Base-by-base conservation (phyloP, 495 filamentous ascomycete species). In the Platismatia glauca region DNA sequence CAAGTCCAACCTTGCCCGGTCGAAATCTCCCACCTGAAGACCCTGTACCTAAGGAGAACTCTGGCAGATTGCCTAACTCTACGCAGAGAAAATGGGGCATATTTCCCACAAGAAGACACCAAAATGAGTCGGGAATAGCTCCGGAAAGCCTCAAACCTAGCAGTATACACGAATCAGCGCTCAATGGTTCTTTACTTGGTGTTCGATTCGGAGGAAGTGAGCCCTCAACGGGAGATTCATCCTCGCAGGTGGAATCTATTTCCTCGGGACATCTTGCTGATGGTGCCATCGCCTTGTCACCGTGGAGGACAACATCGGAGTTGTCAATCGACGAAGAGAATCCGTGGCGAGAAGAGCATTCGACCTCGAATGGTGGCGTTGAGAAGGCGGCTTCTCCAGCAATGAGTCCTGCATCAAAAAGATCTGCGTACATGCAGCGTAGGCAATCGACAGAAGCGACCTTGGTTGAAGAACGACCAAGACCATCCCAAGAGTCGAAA, bases 291-390 rank as follows among this genome's bases (percentile, higher is more conserved):
- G 29, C 41, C 1, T 35, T 20, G 50, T 31, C 52, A 7, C 35
- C 38, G 6, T 66, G 27, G 39, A 48, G 55, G 59, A 4, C 27
- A 48, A 48, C 60, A 24, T 48, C 60, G 18, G 43, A 41, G 0
- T 4, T 52, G 15, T 43, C 37, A n/a, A 62, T 59, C 3, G 52
- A 35, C 16, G 52, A 65, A 57, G 63, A 61, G 18, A 66, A 66
- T 38, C 64, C 64, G 4, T 66, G 64, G 64, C 43, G 24, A 24
- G 29, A 33, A 38, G 60, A 66, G 48, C 11, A 22, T 9, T 59
- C 46, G 34, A 39, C 27, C 0, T 61, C 59, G 15, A n/a, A 24
- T 7, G 52, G 18, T 24, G 24, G 37, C 35, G 22, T 35, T 20
- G 4, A n/a, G 16, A 8, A 35, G 55, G 29, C 39, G 29, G 29